Evolutionary conservation across 179 eudicot species (phyloP), one percentile per base, ranked within the genome.

Genomic region (Spergularia azorica): DNA sequence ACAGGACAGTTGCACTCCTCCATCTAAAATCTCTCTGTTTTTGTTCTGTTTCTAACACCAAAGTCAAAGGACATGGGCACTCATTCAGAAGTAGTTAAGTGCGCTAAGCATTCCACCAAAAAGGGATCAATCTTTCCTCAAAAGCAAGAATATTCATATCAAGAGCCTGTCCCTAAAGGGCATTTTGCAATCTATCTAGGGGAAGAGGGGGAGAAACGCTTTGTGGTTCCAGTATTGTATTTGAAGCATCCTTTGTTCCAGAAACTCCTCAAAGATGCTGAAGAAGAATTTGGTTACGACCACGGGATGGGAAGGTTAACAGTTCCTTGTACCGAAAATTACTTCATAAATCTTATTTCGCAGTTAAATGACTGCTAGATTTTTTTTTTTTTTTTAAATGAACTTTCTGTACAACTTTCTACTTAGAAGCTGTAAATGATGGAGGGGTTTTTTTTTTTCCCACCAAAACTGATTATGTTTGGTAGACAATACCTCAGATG

Each of bases 241-340:
- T 72, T 85, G 80, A 84, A 76, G 60, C 85, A 85, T 54, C 88
- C 86, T 59, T 70, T 61, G 10, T 87, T 87, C 36, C 87, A 79
- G 80, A 75, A 81, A 48, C 76, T 85, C 63, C 73, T 87, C 21
- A 65, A 66, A 58, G 64, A 74, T 12, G 87, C 87, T 3, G 87
- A 85, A 60, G 87, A 87, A 76, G 85, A 85, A 78, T 84, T 80
- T 32, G 90, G 86, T 12, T 84, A 80, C 66, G 84, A 71, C 48
- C 81, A 83, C 71, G 81, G 80, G 17, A 79, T 82, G 88, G 88
- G 85, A 11, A 84, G 86, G 68, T 63, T 87, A 18, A 85, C 84
- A 9, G 69, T 87, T 69, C 88, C 85, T 54, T 85, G 87, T 51
- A 59, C 74, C 26, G 86, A 87, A 67, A 46, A 77, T 50, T 63